phyloP scores from a whole-genome alignment of 345 rosid species.

The Viola odorata region DNA sequence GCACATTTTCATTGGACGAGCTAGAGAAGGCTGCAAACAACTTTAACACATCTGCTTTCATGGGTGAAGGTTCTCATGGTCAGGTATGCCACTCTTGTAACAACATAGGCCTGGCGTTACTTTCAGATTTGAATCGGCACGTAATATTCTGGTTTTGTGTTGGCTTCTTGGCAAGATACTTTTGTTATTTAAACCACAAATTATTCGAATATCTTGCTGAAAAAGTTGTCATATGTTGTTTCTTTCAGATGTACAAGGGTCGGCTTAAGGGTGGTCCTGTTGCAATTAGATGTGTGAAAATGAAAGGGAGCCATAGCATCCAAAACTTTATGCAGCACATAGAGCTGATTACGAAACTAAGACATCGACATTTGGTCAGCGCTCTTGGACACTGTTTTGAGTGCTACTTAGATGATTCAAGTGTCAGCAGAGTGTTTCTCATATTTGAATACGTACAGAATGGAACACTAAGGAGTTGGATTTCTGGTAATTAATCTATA shows the following conservation, averaged over 20 bases:
- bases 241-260: constrained; percentile 79
- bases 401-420: constrained; percentile 88
- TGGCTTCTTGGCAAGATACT: neutral
- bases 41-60: constrained; percentile 80
- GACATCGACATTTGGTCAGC: constrained; percentile 84
- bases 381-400: constrained; percentile 92
- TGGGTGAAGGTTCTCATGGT: constrained; percentile 93
- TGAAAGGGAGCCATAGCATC: constrained; percentile 71
- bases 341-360: constrained; percentile 76
- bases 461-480: constrained; percentile 82
- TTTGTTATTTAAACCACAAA: neutral
- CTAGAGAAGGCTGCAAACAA: constrained; percentile 76
- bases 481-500: constrained; percentile 61
- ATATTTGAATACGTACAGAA: constrained; percentile 84
- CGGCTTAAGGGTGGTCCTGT: constrained; percentile 68
- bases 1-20: constrained; percentile 82
- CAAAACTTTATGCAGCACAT: constrained; percentile 76
- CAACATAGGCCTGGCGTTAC: neutral
- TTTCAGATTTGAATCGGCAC: neutral
- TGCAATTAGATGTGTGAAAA: constrained; percentile 77
- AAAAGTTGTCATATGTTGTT: constrained; percentile 1
- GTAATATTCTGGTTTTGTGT: too few species aligned
- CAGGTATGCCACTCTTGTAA: constrained; percentile 42
- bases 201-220: neutral
- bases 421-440: constrained; percentile 86